These are phyloP conservation scores for Citrus trifoliata DNA, from an alignment of 345 rosid species.

Conservation along the genomic window DNA sequence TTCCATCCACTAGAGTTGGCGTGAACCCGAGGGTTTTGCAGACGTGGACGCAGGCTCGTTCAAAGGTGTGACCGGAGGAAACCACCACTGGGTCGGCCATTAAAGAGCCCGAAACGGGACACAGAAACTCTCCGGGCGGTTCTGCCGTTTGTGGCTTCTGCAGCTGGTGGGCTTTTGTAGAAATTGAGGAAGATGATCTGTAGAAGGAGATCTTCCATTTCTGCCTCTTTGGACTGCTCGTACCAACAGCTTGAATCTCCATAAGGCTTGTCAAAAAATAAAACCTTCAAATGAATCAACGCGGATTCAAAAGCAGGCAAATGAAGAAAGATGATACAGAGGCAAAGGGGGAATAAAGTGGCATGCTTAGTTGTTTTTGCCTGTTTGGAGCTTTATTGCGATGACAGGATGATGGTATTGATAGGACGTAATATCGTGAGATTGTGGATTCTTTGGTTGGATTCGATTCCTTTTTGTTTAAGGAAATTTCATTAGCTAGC, in stretches of 20 bases:
- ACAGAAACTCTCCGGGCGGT: slow-evolving; percentile 63
- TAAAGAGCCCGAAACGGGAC: slow-evolving; percentile 66
- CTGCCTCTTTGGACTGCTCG: slow-evolving; percentile 16
- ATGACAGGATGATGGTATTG: slow-evolving; percentile 1
- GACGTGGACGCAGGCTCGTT: slow-evolving; percentile 58
- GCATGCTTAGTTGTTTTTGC: neutral
- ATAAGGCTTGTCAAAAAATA: slow-evolving; percentile 6
- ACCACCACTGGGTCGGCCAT: slow-evolving; percentile 91
- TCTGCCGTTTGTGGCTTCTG: neutral
- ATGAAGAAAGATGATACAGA: neutral
- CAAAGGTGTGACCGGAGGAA: slow-evolving; percentile 90
- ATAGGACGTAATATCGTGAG: neutral
- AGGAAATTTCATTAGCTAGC: neutral
- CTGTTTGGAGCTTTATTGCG: neutral
- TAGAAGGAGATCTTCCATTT: slow-evolving; percentile 53
- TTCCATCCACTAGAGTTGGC: slow-evolving; percentile 33
- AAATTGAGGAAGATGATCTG: slow-evolving; percentile 31
- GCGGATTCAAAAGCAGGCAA: neutral
- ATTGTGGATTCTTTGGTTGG: neutral
- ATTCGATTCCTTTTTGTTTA: slow-evolving; percentile 1
- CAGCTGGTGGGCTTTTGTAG: slow-evolving; percentile 5
- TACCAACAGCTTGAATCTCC: slow-evolving; percentile 36
- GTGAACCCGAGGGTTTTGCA: slow-evolving; percentile 52
- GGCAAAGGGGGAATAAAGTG: neutral
- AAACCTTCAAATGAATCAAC: no score